These are phyloP conservation scores for Wickerhamiella galacta DNA, from an alignment of 805 yeast species.

Conservation along the genomic window DNA sequence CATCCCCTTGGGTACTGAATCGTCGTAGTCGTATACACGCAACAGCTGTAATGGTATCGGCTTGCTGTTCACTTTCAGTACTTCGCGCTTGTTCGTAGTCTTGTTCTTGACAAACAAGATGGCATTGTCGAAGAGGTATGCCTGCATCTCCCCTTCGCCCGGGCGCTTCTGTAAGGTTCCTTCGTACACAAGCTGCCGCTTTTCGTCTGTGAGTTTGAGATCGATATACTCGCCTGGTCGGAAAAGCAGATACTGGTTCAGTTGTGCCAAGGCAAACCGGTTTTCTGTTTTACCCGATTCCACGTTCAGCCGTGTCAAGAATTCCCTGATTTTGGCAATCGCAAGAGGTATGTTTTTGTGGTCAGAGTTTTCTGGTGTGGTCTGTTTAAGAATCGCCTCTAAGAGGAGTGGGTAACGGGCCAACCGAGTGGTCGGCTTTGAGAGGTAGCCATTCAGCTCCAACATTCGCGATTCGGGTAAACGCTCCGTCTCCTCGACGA, in stretches of 20 bases:
- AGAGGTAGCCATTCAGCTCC: constrained; percentile 80
- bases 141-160: constrained; percentile 63
- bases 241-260: constrained; percentile 70
- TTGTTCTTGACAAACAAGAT: constrained; percentile 72
- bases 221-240: constrained; percentile 74
- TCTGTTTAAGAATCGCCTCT: constrained; percentile 66
- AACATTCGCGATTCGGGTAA: constrained; percentile 73
- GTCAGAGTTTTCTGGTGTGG: constrained; percentile 63
- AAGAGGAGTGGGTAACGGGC: constrained; percentile 83
- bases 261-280: constrained; percentile 71
- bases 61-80: constrained; percentile 75
- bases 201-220: constrained; percentile 66
- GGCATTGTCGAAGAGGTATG: constrained; percentile 78
- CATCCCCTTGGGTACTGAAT: not conserved
- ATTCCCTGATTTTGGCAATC: constrained; percentile 53
- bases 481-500: constrained; percentile 79
- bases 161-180: constrained; percentile 61
- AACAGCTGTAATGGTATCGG: constrained; percentile 71
- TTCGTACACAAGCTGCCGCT: constrained; percentile 63
- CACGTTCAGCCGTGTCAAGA: constrained; percentile 60
- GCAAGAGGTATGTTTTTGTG: constrained; percentile 53
- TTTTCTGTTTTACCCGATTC: constrained; percentile 92
- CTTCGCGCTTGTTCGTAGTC: constrained; percentile 64
- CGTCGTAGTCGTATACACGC: constrained; percentile 20
- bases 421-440: constrained; percentile 91